Percentiles rank a stretch among this genome's conserved stretches.
Evolutionary conservation across 192 early-diverging fungal genomes (phyloP).

Genomic region (Phycomyces nitens): DNA sequence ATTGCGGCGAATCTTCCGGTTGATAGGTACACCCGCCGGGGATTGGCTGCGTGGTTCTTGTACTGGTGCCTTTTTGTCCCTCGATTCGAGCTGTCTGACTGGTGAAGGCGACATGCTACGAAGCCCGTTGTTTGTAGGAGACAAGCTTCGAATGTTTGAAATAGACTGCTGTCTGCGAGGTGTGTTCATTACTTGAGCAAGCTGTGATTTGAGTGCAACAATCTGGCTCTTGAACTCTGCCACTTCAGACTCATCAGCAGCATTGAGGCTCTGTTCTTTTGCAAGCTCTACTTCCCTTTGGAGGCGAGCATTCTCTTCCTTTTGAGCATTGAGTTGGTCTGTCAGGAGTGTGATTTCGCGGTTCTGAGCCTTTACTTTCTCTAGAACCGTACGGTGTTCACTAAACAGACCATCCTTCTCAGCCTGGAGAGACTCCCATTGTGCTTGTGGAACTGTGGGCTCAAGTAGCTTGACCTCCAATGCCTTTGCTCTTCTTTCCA

Average conservation of each 20-base stretch:
- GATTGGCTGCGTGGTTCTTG: slow-evolving; percentile 9
- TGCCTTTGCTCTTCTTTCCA: slow-evolving; percentile 54
- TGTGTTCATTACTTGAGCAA: slow-evolving; percentile 62
- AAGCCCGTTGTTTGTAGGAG: slow-evolving; percentile 4
- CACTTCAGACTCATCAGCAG: slow-evolving; percentile 60
- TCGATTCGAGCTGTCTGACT: slow-evolving; percentile 7
- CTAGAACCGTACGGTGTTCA: slow-evolving; percentile 53
- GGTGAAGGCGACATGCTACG: slow-evolving; percentile 18
- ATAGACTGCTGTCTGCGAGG: slow-evolving; percentile 23
- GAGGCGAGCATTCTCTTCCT: slow-evolving; percentile 66
- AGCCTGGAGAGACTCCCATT: slow-evolving; percentile 53
- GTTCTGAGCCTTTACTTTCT: slow-evolving; percentile 58
- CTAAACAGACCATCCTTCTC: slow-evolving; percentile 47
- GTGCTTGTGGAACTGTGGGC: slow-evolving; percentile 56
- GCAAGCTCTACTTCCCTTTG: slow-evolving; percentile 42
- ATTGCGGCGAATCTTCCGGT: slow-evolving; percentile 40
- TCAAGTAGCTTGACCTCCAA: slow-evolving; percentile 44
- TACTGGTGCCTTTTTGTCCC: neutral
- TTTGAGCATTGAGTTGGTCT: slow-evolving; percentile 45
- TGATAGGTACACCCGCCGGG: slow-evolving; percentile 18
- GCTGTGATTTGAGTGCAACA: slow-evolving; percentile 63
- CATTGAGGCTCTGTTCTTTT: slow-evolving; percentile 33
- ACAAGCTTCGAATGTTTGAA: slow-evolving; percentile 15
- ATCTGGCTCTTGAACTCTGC: slow-evolving; percentile 70
- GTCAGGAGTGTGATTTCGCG: slow-evolving; percentile 57